Evolutionary conservation across 2,329 filamentous ascomycete genomes (phyloP), one percentile per base, ranked within the genome.

Genomic region (Tolypocladium tropicale): DNA sequence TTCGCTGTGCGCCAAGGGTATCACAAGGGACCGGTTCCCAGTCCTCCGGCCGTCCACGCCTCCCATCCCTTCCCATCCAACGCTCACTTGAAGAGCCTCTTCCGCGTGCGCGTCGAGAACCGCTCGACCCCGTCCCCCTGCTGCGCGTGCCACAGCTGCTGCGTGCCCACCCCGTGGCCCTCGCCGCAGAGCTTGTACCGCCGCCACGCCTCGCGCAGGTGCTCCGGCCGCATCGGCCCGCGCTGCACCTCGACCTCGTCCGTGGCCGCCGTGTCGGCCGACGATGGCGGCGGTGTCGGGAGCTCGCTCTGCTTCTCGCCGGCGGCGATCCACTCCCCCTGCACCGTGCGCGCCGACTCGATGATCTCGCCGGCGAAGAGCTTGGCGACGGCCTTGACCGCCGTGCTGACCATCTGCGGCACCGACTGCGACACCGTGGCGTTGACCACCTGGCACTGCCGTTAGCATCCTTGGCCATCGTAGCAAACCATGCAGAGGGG

Each of bases 361-460:
- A 92, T 86, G 52, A 93, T 77, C 59, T 90, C 85, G 54, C 87
- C 88, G 4, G 88, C 81, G 67, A 89, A 91, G 58, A 89, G 78
- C 70, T 93, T 93, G 52, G 86, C 84, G 23, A 89, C 87, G 0
- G 85, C 83, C 52, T 84, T 85, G 65, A 92, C 86, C n/a, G 86
- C 85, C 25, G 87, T 83, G 59, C 89, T 85, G 53, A 91, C 86
- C 62, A 82, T 86, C 23, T 81, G 78, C 0, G 87, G 86, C 0
- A 90, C 88, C 2, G 86, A 90, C 67, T 92, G 89, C 0, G 86
- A 90, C 10, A 91, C 85, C 2, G 88, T 90, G 57, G 88, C 86
- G 65, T 92, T 93, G 67, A 90, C 85, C 58, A 92, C 81, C 79
- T 85, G 58, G 5, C 9, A 16, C 46, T 21, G 46, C 46, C 18